These are phyloP conservation scores for Botrytis elliptica DNA, from an alignment of 2,329 filamentous ascomycete genomes.

Conservation along the genomic window DNA sequence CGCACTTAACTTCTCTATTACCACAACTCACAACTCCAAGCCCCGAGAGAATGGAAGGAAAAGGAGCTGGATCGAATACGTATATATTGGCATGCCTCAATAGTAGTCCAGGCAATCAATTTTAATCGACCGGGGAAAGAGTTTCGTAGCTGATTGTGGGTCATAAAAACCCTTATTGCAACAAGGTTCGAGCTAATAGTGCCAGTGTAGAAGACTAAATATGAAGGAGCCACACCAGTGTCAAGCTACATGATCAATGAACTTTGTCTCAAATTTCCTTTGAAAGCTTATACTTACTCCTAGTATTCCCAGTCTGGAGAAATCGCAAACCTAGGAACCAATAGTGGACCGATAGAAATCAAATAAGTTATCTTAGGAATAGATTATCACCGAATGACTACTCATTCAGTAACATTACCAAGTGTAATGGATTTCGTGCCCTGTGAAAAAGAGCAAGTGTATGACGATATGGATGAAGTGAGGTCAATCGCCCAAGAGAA, in stretches of 20 bases:
- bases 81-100: neutral
- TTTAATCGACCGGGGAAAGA: too few relatives aligned
- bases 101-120: neutral
- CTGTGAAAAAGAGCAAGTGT: neutral
- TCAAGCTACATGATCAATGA: neutral
- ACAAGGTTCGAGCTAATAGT: neutral
- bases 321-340: neutral
- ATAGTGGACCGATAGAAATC: fast-evolving
- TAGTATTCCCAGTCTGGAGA: neutral
- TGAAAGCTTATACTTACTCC: neutral
- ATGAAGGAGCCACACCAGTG: neutral
- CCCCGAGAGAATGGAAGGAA: neutral
- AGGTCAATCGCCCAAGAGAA: too few relatives aligned
- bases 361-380: neutral
- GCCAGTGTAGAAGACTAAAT: neutral
- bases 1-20: neutral
- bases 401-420: neutral
- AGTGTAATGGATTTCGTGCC: neutral
- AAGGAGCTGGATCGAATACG: neutral
- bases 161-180: neutral
- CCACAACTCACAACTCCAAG: neutral
- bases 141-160: too few relatives aligned
- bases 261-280: neutral
- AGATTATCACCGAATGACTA: neutral
- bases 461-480: neutral